Conservation (phyloP, 1,284 basidiomycete genomes). For the Xerocomus minutiporus region DNA sequence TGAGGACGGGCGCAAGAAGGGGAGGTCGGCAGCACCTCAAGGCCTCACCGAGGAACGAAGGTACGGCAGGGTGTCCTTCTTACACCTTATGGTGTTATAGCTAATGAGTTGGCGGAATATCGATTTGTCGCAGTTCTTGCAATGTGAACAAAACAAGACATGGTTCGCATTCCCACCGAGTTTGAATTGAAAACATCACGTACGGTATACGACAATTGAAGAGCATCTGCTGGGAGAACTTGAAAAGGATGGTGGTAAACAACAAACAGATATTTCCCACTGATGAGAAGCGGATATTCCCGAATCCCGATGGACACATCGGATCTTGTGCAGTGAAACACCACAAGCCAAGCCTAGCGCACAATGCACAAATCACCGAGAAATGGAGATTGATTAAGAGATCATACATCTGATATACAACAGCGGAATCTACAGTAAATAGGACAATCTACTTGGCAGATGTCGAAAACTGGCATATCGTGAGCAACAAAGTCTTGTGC, state of each 20-base stretch:
- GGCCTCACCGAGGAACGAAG: background rate
- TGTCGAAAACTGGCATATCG: constrained; percentile 35
- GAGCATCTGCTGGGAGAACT: background rate
- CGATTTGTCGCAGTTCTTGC: background rate
- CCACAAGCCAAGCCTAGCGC: no score
- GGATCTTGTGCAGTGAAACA: no score
- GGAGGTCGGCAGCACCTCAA: background rate
- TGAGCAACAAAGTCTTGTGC: constrained; percentile 13
- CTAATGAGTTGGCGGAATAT: no score
- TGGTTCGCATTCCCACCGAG: background rate
- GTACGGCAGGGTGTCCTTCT: background rate
- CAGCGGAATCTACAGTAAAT: constrained; percentile 13
- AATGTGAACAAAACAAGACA: background rate
- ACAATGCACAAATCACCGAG: background rate
- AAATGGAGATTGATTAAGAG: constrained; percentile 24
- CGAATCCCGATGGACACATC: no score
- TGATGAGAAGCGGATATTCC: no score
- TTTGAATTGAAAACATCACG: background rate
- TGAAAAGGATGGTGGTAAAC: background rate
- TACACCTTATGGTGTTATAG: background rate
- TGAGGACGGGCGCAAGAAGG: background rate
- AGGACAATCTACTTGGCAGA: constrained; percentile 35
- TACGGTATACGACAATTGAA: background rate
- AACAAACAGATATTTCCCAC: background rate
- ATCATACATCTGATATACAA: constrained; percentile 35